These are phyloP conservation scores for Jatropha multifida DNA, from an alignment of 441 rosid species.

Conservation along the genomic window DNA sequence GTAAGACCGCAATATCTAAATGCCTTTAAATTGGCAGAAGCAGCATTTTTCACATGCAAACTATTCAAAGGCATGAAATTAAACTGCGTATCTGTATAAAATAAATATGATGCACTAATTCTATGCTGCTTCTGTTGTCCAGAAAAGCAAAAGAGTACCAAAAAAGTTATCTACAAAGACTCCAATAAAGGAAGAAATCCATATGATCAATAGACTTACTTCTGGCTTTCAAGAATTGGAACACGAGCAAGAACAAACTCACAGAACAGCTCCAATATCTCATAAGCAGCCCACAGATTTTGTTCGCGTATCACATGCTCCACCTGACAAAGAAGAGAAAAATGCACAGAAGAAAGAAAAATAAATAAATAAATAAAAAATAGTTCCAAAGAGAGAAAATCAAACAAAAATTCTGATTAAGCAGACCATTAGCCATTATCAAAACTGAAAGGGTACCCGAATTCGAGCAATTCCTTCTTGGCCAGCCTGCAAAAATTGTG, in stretches of 20 bases:
- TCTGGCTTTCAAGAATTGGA: constrained; percentile 75
- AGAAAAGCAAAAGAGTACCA: constrained; percentile 24
- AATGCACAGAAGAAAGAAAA: neutral
- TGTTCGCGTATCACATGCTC: constrained; percentile 90
- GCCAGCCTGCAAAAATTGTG: constrained; percentile 88
- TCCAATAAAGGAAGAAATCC: neutral
- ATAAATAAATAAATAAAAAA: neutral
- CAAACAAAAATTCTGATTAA: constrained; percentile 4
- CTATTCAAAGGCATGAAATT: neutral
- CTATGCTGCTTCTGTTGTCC: neutral
- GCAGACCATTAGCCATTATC: neutral
- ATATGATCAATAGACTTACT: constrained; percentile 40
- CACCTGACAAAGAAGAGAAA: constrained; percentile 45
- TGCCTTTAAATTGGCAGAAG: neutral
- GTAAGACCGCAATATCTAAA: neutral
- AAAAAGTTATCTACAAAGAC: neutral
- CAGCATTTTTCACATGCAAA: neutral
- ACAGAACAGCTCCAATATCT: constrained; percentile 79
- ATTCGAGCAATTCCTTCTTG: constrained; percentile 95
- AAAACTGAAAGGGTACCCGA: constrained; percentile 43
- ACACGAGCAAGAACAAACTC: constrained; percentile 86
- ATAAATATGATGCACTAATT: neutral
- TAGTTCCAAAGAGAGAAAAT: constrained; percentile 11
- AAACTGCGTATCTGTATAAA: neutral
- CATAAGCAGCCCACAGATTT: constrained; percentile 78